Conservation (phyloP, 2,329 filamentous ascomycete genomes). For the Acrocalymma vagum region DNA sequence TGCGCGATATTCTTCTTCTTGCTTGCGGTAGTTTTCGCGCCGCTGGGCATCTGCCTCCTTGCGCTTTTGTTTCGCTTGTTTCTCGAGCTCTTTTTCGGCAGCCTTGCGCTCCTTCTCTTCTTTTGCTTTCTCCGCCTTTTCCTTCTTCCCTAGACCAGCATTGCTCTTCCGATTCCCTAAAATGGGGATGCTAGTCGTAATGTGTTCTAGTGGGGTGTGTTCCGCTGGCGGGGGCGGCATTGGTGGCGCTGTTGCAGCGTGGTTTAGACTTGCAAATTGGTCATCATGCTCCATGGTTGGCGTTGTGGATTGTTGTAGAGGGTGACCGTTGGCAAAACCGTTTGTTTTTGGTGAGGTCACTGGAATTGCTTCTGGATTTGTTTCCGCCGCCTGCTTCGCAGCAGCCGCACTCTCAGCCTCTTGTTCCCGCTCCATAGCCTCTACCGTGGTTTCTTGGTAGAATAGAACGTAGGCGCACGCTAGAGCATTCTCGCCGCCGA, state of each 20-base stretch:
- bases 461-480: constrained; percentile 97
- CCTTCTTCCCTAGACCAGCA: constrained; percentile 49
- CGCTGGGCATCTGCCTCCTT: constrained; percentile 61
- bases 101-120: constrained; percentile 69
- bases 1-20: constrained; percentile 69
- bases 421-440: constrained; percentile 77
- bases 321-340: constrained; percentile 43
- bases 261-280: constrained; percentile 67
- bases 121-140: constrained; percentile 72
- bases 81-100: constrained; percentile 62
- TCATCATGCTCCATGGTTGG: constrained; percentile 54
- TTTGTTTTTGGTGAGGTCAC: constrained; percentile 61
- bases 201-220: constrained; percentile 42
- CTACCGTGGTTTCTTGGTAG: constrained; percentile 87
- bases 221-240: constrained; percentile 47
- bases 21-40: constrained; percentile 64
- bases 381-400: constrained; percentile 44
- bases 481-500: constrained; percentile 83
- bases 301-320: constrained; percentile 47
- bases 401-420: constrained; percentile 74
- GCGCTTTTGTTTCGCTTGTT: constrained; percentile 54
- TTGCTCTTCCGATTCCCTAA: constrained; percentile 41
- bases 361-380: constrained; percentile 66
- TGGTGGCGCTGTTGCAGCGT: constrained; percentile 69
- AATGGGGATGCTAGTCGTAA: constrained; percentile 46